Evolutionary conservation across 2,329 filamentous ascomycete species (phyloP), one percentile per base, ranked within the genome.

Genomic region (Ceratocystis diversiconidia): DNA sequence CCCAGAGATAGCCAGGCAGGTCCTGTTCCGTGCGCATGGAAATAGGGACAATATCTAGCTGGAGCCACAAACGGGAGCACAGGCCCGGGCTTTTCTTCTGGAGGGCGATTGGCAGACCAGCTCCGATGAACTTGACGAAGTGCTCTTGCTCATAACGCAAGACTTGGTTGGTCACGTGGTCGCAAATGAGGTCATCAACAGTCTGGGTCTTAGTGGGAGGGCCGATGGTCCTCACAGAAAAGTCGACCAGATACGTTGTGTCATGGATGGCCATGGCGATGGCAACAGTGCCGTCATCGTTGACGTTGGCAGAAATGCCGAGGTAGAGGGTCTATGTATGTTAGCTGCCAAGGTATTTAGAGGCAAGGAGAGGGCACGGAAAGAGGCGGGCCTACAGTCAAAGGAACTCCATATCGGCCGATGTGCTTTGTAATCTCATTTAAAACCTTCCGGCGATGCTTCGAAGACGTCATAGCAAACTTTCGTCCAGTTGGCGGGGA

Each of bases 1-100:
- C 76, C 79, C 81, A 82, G 68, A 80, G 78, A 70, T 72, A 75
- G 61, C 73, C 74, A 70, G 77, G 76, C 68, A 74, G 71, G 52
- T 78, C 75, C 12, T 78, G 74, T 64, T 79, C 78, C 4, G 78
- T 77, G 8, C 75, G 77, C 68, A 90, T 79, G 2, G 87, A 81
- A 50, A 92, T 78, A 1, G 88, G 86, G 2, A 92, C 82, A 66
- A 92, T 84, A 72, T 94, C 89, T 44, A 92, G 76, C 68, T 90
- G 85, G 2, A 83, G 75, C 89, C 89, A 94, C 2, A 94, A 79
- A 43, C 83, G 83, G 0, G 87, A 84, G 70, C 85, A 87, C 0
- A 92, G 78, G 4, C 76, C 76, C 0, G 88, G 87, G 70, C 83
- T 87, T 70, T 83, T 77, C 8, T 81, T 75, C 57, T 82, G 78